phyloP scores from a whole-genome alignment of 2,329 filamentous ascomycete species.

The Celoporthe dispersa region DNA sequence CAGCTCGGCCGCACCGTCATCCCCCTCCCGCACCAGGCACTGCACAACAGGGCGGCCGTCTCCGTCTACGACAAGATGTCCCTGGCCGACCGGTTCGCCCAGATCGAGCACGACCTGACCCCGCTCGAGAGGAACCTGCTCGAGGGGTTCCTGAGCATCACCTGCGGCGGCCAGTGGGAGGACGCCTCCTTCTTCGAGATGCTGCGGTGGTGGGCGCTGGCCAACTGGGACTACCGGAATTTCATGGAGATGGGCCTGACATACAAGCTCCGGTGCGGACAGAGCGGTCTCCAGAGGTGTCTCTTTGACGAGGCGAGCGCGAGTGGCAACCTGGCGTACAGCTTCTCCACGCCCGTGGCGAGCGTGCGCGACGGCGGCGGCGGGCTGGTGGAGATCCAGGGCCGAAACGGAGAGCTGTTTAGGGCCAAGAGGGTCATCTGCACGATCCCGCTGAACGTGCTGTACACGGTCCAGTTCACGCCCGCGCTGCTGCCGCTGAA shows the following conservation, averaged over 20 bases:
- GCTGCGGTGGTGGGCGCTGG: conserved; percentile 52
- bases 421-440: conserved; percentile 43
- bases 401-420: conserved; percentile 39
- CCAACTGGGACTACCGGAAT: conserved; percentile 45
- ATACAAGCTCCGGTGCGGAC: conserved; percentile 49
- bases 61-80: conserved; percentile 45
- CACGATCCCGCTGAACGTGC: conserved; percentile 50
- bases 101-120: conserved; percentile 45
- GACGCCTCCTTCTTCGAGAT: conserved; percentile 52
- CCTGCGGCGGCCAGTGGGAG: conserved; percentile 47
- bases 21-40: conserved; percentile 45
- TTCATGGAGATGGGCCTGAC: conserved; percentile 45
- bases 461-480: conserved; percentile 45
- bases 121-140: conserved; percentile 46
- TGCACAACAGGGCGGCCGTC: conserved; percentile 39
- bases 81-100: conserved; percentile 45
- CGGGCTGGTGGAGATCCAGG: conserved; percentile 39
- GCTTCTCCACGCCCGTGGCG: conserved; percentile 45
- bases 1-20: conserved; percentile 42
- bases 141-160: conserved; percentile 47
- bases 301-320: conserved; percentile 50
- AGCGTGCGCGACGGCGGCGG: conserved; percentile 37
- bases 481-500: conserved; percentile 45
- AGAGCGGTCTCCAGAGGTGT: conserved; percentile 49
- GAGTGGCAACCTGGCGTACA: conserved; percentile 45